These are phyloP conservation scores for Metarhizium sp. DNA, from an alignment of 2,329 filamentous ascomycete genomes.

Conservation along the genomic window DNA sequence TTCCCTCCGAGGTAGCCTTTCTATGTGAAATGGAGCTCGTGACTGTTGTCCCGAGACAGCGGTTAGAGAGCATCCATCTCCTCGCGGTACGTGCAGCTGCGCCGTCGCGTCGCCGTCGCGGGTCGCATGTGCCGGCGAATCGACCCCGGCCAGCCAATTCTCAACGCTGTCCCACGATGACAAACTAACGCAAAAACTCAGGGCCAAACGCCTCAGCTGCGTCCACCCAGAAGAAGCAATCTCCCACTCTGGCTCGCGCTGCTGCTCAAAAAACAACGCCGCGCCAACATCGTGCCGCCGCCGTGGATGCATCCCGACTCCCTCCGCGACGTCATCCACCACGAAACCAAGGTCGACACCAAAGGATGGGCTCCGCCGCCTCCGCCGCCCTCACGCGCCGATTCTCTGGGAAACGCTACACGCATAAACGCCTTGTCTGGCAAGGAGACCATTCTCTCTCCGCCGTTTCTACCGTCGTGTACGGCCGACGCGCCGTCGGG, in stretches of 20 bases:
- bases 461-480: conserved; percentile 72
- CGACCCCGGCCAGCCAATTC: background rate
- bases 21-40: conserved; percentile 97
- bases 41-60: conserved; percentile 83
- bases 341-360: conserved; percentile 65
- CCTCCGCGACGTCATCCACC: conserved; percentile 66
- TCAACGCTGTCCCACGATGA: background rate
- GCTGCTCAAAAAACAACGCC: conserved; percentile 85
- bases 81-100: conserved; percentile 58
- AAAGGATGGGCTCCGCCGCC: conserved; percentile 71
- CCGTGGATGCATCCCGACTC: conserved; percentile 76
- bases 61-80: conserved; percentile 75
- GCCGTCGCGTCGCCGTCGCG: background rate
- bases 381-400: conserved; percentile 47
- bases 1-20: conserved; percentile 84
- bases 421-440: conserved; percentile 17
- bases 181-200: conserved; percentile 25
- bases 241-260: conserved; percentile 92
- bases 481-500: conserved; percentile 59
- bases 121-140: background rate
- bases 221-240: conserved; percentile 69
- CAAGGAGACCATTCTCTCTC: conserved; percentile 36
- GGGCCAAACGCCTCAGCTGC: conserved; percentile 69
- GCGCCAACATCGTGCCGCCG: conserved; percentile 86
- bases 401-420: conserved; percentile 33